A percentile compares a stretch with the other conserved stretches of the same genome.
phyloP scores from a whole-genome alignment of 2,329 filamentous ascomycete species.

The Fusarium torulosum region DNA sequence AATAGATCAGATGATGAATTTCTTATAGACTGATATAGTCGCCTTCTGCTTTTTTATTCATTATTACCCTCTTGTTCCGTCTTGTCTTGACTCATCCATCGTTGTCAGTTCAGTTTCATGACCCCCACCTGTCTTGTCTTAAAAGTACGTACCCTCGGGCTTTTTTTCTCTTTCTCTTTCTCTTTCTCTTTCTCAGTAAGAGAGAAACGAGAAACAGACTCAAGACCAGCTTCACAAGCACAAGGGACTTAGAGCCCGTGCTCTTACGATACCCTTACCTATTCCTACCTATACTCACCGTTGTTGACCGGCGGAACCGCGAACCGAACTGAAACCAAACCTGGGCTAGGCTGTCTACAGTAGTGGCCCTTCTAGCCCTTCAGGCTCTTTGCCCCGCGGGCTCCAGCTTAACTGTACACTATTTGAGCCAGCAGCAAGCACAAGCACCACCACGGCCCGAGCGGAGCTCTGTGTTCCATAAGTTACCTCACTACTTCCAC shows the following conservation, averaged over 20 bases:
- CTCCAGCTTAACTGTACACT: slow-evolving; percentile 22
- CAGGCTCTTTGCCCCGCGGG: slow-evolving; percentile 42
- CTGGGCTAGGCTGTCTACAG: slow-evolving; percentile 20
- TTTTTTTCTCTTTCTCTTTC: background rate
- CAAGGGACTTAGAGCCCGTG: slow-evolving; percentile 24
- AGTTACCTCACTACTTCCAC: background rate
- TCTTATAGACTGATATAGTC: slow-evolving; percentile 4
- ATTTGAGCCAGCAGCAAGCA: slow-evolving; percentile 42
- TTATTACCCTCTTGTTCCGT: slow-evolving; percentile 11
- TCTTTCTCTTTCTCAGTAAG: too few species aligned
- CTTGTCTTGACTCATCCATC: slow-evolving; percentile 24
- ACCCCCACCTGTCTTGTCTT: slow-evolving; percentile 36
- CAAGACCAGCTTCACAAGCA: slow-evolving; percentile 6
- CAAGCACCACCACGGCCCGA: slow-evolving; percentile 43
- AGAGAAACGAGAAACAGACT: background rate
- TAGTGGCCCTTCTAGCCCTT: slow-evolving; percentile 6
- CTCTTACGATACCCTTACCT: slow-evolving; percentile 38
- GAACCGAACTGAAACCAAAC: slow-evolving; percentile 50
- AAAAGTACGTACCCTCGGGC: slow-evolving; percentile 6
- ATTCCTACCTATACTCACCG: slow-evolving; percentile 46
- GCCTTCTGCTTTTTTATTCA: background rate
- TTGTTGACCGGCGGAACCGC: slow-evolving; percentile 44
- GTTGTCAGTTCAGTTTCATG: slow-evolving; percentile 30
- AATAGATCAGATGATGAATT: slow-evolving; percentile 41
- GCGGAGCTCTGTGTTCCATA: slow-evolving; percentile 44